These are phyloP conservation scores for Diaporthe eres DNA, from an alignment of 2,329 filamentous ascomycete species.

Conservation along the genomic window DNA sequence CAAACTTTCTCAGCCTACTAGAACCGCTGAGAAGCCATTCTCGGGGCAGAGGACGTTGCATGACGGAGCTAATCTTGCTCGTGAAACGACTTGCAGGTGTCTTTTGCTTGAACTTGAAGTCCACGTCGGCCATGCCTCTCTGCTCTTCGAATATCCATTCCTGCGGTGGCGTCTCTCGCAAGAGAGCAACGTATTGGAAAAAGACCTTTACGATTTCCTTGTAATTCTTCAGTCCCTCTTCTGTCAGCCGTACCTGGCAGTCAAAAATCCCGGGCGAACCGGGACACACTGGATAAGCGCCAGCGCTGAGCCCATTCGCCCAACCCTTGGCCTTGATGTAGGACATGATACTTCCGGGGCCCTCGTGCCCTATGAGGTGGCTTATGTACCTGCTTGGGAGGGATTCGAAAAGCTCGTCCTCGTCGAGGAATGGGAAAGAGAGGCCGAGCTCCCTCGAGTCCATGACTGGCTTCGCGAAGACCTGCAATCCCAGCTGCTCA, in stretches of 20 bases:
- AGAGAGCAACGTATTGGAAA: constrained; percentile 92
- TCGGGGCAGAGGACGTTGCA: constrained; percentile 91
- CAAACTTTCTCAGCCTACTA: constrained; percentile 83
- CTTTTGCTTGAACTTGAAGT: constrained; percentile 97
- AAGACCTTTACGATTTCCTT: constrained; percentile 85
- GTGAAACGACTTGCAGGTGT: constrained; percentile 90
- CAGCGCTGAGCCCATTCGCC: constrained; percentile 86
- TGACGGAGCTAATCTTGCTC: constrained; percentile 84
- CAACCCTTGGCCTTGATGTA: constrained; percentile 92
- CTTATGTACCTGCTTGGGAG: constrained; percentile 89
- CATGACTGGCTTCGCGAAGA: constrained; percentile 93
- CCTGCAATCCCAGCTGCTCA: constrained; percentile 73
- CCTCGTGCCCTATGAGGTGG: constrained; percentile 92
- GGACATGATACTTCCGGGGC: constrained; percentile 90
- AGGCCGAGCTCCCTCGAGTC: constrained; percentile 85
- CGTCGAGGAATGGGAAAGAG: constrained; percentile 87
- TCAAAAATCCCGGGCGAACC: constrained; percentile 84
- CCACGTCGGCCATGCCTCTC: constrained; percentile 89
- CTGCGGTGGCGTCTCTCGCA: constrained; percentile 84
- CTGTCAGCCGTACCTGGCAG: constrained; percentile 83
- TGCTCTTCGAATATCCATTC: constrained; percentile 97
- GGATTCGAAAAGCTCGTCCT: constrained; percentile 82
- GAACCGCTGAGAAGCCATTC: constrained; percentile 90
- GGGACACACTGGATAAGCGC: constrained; percentile 81
- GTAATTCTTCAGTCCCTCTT: constrained; percentile 86